Conservation (phyloP, 1,139 yeast genomes). For the Nematodospora anomalae region DNA sequence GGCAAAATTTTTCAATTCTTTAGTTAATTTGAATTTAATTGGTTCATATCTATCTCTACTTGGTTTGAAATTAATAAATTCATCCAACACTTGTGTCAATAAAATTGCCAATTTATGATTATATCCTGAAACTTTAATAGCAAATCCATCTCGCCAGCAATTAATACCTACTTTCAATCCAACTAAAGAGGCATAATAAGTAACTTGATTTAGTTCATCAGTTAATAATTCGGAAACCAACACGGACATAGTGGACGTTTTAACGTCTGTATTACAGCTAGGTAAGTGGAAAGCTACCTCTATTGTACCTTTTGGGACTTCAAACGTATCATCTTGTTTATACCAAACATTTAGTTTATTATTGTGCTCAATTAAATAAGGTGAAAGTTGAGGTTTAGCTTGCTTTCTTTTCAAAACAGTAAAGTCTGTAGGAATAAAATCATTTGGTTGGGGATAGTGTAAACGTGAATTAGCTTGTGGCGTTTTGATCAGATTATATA, state of each 20-base stretch:
- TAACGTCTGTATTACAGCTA: constrained; percentile 54
- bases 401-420: constrained; percentile 48
- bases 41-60: constrained; percentile 60
- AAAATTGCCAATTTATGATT: constrained; percentile 74
- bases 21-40: constrained; percentile 60
- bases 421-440: constrained; percentile 79
- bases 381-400: constrained; percentile 33
- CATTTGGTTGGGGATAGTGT: constrained; percentile 68
- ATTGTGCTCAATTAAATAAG: constrained; percentile 37
- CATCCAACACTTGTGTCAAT: constrained; percentile 57
- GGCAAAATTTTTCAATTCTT: constrained; percentile 70
- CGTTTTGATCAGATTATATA: constrained; percentile 21
- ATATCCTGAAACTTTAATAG: constrained; percentile 71
- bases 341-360: constrained; percentile 64
- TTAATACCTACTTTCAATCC: constrained; percentile 63
- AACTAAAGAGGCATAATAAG: constrained; percentile 84
- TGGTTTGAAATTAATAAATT: constrained; percentile 52
- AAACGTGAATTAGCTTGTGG: constrained; percentile 38
- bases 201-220: constrained; percentile 72
- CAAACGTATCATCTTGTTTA: constrained; percentile 86
- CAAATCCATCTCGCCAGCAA: constrained; percentile 69
- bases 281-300: constrained; percentile 69
- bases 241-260: constrained; percentile 56
- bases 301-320: constrained; percentile 83
- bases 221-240: constrained; percentile 68